Conservation (phyloP, 495 filamentous ascomycete species). For the Platismatia glauca region DNA sequence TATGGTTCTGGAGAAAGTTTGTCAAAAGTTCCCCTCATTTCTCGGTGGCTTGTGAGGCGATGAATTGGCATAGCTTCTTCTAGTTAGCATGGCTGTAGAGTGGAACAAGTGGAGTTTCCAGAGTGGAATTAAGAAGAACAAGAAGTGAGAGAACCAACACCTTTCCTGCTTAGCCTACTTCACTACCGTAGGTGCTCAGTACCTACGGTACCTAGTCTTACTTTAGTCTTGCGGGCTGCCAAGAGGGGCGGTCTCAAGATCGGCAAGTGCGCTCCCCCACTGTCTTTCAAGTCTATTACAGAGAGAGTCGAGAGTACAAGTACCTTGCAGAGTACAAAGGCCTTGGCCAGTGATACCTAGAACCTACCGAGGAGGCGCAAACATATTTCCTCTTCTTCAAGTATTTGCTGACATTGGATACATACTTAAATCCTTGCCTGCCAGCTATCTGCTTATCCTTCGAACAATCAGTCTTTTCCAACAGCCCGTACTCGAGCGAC, state of each 20-base stretch:
- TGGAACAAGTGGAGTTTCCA: not conserved
- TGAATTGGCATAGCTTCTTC: not conserved
- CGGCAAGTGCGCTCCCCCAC: not conserved
- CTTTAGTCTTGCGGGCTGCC: not conserved
- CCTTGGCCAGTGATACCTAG: too few relatives aligned
- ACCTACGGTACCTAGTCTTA: too few relatives aligned
- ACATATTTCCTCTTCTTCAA: not conserved
- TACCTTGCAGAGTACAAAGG: too few relatives aligned
- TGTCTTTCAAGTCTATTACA: not conserved
- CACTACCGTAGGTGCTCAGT: not conserved
- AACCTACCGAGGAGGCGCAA: too few relatives aligned
- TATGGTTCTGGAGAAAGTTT: not conserved
- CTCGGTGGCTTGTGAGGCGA: not conserved
- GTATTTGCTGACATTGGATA: too few relatives aligned
- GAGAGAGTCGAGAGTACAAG: too few relatives aligned
- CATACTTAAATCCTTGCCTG: not conserved
- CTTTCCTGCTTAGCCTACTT: not conserved
- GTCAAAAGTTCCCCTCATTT: not conserved
- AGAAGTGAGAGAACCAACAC: not conserved
- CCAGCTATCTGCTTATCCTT: not conserved
- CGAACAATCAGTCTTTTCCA: not conserved
- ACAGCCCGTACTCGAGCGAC: slow-evolving; percentile 26
- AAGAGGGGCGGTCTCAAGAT: not conserved
- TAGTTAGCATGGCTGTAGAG: not conserved
- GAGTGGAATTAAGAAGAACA: not conserved